Base-by-base conservation (phyloP, 2,329 filamentous ascomycete genomes). In the Ustulina deusta region DNA sequence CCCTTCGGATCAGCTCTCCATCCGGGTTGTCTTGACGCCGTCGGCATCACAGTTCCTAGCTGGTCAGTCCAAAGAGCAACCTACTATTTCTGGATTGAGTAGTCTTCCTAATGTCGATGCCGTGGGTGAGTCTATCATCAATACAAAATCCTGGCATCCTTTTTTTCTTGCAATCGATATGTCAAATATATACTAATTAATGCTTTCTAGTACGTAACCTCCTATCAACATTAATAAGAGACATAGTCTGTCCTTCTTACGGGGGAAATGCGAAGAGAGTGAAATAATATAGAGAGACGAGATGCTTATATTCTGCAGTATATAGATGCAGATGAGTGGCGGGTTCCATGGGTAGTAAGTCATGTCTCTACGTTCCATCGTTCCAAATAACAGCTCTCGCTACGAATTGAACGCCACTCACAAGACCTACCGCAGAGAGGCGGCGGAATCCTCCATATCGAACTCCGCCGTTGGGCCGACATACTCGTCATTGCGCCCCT, bases 391-490 rank as follows among this genome's bases (percentile, higher is more conserved):
- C 42, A 17, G 49, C 15, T 22, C 6, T 25, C 25, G n/a, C 2
- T 40, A 22, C 15, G 2, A 60, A 54, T 48, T 22, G 29, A n/a
- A 20, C 38, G 25, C 22, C 42, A 20, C 65, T 68, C n/a, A 70
- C 56, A 65, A 38, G 6, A 29, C 49, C 5, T 6, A 32, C 20
- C 20, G 40, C 49, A 70, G 68, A 86, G 94, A 2, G 93, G 91
- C 3, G 87, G 87, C n/a, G 84, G 85, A 2, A 97, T 99, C 54
- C 81, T 98, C 63, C 96, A 99, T 77, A 98, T 99, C 73, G 93
- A 97, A 79, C 82, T 97, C 62, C 85, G 94, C 34, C 85, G 91
- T 38, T 87, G 83, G 94, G 93, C 93, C 0, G 87, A 97, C 78
- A 75, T 97, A 2, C 84, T 97, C 74, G 85, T 95, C 17, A 86